phyloP scores from a whole-genome alignment of 2,329 filamentous ascomycete genomes.

The Scolecobasidium constrictum region DNA sequence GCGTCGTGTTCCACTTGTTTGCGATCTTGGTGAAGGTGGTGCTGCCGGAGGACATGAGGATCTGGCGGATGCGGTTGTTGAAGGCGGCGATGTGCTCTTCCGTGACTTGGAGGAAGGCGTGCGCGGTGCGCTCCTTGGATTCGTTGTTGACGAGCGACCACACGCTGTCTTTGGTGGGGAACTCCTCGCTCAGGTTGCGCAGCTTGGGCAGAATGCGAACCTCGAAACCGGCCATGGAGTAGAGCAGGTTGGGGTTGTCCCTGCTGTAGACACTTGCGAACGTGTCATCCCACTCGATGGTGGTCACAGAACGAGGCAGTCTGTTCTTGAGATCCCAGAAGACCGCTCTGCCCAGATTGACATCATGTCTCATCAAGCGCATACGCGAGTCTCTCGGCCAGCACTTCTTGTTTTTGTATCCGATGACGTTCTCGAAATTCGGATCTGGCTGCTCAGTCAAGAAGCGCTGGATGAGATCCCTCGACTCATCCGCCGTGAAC shows the following conservation, averaged over 20 bases:
- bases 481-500: slow-evolving; percentile 86
- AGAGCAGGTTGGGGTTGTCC: slow-evolving; percentile 93
- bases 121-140: slow-evolving; percentile 91
- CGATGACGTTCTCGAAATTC: slow-evolving; percentile 98
- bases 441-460: slow-evolving; percentile 96
- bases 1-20: slow-evolving; percentile 98
- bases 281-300: slow-evolving; percentile 98
- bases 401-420: slow-evolving; percentile 98
- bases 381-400: slow-evolving; percentile 97
- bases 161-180: slow-evolving; percentile 93
- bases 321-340: slow-evolving; percentile 99
- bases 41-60: slow-evolving; percentile 98
- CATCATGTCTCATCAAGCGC: slow-evolving; percentile 97
- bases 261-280: slow-evolving; percentile 97
- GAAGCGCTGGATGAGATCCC: slow-evolving; percentile 94
- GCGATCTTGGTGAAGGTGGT: slow-evolving; percentile 99
- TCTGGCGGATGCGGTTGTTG: slow-evolving; percentile 97
- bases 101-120: slow-evolving; percentile 94
- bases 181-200: slow-evolving; percentile 90
- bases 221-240: slow-evolving; percentile 97
- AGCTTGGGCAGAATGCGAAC: slow-evolving; percentile 93
- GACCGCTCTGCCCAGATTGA: slow-evolving; percentile 91
- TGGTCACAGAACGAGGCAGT: slow-evolving; percentile 85
- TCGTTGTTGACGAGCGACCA: slow-evolving; percentile 97
- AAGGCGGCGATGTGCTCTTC: slow-evolving; percentile 98